These are phyloP conservation scores for Cytospora leucostoma DNA, from an alignment of 2,329 filamentous ascomycete genomes.

Conservation along the genomic window DNA sequence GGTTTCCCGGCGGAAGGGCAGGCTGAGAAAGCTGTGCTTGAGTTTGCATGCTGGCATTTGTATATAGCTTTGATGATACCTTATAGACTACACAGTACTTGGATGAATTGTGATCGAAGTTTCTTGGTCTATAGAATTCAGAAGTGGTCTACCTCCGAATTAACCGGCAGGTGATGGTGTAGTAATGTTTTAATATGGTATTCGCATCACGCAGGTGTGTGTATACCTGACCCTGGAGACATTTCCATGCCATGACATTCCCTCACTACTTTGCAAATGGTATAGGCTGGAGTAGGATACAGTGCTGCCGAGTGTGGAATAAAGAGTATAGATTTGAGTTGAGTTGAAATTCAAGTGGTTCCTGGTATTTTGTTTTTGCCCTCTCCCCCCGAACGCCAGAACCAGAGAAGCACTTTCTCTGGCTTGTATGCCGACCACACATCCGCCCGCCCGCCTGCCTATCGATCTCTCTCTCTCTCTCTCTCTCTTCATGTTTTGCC, in stretches of 20 bases:
- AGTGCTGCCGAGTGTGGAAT: too few relatives aligned
- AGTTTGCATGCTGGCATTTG: slow-evolving; percentile 17
- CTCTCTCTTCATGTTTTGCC: neutral
- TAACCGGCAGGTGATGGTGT: neutral
- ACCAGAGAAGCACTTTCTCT: neutral
- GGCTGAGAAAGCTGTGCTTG: slow-evolving; percentile 7
- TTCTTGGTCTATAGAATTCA: neutral
- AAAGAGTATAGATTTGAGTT: neutral
- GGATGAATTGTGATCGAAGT: slow-evolving; percentile 24
- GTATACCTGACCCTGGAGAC: too few relatives aligned
- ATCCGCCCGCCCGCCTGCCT: neutral
- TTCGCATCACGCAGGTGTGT: neutral
- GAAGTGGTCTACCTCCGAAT: neutral
- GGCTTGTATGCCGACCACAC: neutral
- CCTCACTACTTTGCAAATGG: neutral
- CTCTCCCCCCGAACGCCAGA: neutral
- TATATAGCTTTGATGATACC: slow-evolving; percentile 32
- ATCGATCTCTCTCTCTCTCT: too few relatives aligned
- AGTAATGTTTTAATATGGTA: neutral
- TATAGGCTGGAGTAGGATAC: neutral
- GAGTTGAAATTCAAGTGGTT: neutral
- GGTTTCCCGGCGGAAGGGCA: neutral
- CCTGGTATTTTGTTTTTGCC: neutral
- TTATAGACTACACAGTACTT: slow-evolving; percentile 29
- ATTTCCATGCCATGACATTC: neutral